Evolutionary conservation across 1,284 basidiomycete genomes (phyloP), one percentile per base, ranked within the genome.

Genomic region (Prillingera fragicola): DNA sequence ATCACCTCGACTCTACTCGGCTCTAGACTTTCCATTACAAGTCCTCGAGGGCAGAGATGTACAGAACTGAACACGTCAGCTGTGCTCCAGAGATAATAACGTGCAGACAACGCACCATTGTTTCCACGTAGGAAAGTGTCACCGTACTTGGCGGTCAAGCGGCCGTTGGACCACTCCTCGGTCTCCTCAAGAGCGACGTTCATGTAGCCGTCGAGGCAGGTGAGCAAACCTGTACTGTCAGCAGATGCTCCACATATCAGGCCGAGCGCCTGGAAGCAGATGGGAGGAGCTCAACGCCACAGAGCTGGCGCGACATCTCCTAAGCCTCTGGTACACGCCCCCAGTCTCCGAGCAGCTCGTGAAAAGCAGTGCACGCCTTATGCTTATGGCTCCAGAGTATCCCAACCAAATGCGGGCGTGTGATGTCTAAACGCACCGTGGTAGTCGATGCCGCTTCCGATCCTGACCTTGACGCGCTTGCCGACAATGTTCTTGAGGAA

Each of bases 181-280:
- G 92, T 96, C 67, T 96, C 85, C 72, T 98, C 94, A 35, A 98
- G 75, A 4, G 91, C 94, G 45, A 98, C 96, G 73, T 98, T 98
- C 95, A 98, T 91, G 69, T 90, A 91, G 0, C 92, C 95, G 70
- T 98, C 95, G 18, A 98, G 78, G 67, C 95, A 97, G 7, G 89
- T 92, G n/a, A 98, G 75, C 1, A 91, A 78, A 28, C 92, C 92
- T 96, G 54, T 13, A 0, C 27, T 19, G 32, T 28, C 17, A 36
- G 33, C 3, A 10, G 5, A 3, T 7, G 24, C 24, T 14, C 5
- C n/a, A 23, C 3, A 41, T n/a, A 22, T 48, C 27, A 54, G 26
- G 15, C 12, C n/a, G 17, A n/a, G 28, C 17, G 3, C 8, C 18
- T 12, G 34, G 26, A 31, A 26, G 25, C 8, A 26, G 7, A 13